Conservation (phyloP, 352 stramenopile genomes). For the Globisporangium megalacanthum region DNA sequence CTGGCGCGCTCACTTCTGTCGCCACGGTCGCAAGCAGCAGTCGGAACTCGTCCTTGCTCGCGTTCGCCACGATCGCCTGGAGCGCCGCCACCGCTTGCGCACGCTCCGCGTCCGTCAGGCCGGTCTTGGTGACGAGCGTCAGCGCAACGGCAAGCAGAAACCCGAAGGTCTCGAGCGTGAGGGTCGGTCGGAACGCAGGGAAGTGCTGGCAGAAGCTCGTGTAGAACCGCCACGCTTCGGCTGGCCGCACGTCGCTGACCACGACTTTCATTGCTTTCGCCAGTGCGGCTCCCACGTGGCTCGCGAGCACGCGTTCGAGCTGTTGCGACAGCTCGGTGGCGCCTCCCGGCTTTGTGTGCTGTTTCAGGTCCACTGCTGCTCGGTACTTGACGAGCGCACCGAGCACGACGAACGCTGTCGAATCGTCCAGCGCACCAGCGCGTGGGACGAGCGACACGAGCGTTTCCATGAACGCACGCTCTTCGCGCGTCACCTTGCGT, state of each 20-base stretch:
- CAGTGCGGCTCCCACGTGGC: conserved; percentile 29
- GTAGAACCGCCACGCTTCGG: conserved; percentile 50
- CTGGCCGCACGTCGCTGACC: conserved; percentile 9
- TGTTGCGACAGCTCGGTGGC: conserved; percentile 5
- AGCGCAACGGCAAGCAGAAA: conserved; percentile 52
- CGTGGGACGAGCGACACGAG: conserved; percentile 19
- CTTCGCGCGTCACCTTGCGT: conserved; percentile 13
- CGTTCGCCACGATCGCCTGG: conserved; percentile 37
- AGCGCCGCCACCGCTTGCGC: conserved; percentile 18
- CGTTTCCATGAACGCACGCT: conserved; percentile 26
- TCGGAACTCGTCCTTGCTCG: conserved; percentile 71
- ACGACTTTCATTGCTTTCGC: conserved; percentile 41
- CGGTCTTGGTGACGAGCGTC: conserved; percentile 17
- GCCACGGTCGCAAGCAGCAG: conserved; percentile 52
- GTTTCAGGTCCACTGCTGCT: conserved; percentile 15
- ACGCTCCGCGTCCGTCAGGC: background rate
- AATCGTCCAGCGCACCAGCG: conserved; percentile 11
- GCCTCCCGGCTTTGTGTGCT: conserved; percentile 10
- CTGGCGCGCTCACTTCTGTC: conserved; percentile 39
- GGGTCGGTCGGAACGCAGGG: conserved; percentile 31
- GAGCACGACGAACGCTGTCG: conserved; percentile 39
- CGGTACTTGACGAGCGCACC: conserved; percentile 52
- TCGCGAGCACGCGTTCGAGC: conserved; percentile 5
- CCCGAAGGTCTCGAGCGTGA: conserved; percentile 54
- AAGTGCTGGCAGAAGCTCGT: conserved; percentile 47